These are phyloP conservation scores for Saccharomyces pastorianus DNA, from an alignment of 1,139 yeast species.

Conservation along the genomic window DNA sequence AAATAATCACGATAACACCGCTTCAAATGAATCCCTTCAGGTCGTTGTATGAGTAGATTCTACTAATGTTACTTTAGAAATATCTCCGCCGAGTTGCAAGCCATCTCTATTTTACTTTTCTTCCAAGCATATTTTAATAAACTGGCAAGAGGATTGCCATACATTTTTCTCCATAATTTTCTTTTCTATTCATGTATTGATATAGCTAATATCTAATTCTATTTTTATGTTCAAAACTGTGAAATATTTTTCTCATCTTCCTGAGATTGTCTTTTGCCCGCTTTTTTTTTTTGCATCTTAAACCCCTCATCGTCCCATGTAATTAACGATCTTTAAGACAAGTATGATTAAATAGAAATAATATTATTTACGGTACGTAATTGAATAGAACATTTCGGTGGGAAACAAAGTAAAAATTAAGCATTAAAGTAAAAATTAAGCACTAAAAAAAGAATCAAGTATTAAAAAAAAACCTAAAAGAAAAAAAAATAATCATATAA, in stretches of 20 bases:
- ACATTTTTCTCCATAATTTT: neutral
- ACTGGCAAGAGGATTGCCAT: neutral
- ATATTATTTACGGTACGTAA: too few species aligned
- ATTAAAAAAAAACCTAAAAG: neutral
- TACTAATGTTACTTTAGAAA: too few species aligned
- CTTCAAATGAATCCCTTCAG: neutral
- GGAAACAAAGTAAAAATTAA: neutral
- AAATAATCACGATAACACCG: neutral
- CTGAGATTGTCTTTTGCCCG: neutral
- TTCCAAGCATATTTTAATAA: neutral
- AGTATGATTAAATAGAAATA: too few species aligned
- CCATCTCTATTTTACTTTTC: neutral
- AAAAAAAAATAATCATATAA: neutral
- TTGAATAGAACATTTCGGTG: too few species aligned
- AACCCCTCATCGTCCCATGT: neutral
- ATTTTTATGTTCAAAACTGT: neutral
- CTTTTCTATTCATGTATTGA: neutral
- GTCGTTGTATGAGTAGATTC: neutral
- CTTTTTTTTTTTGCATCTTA: too few species aligned
- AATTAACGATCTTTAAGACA: too few species aligned
- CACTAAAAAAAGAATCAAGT: too few species aligned
- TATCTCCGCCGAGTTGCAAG: neutral
- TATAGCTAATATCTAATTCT: neutral
- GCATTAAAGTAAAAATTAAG: neutral
- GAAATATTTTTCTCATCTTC: neutral